Evolutionary conservation across 257 asterid genomes (phyloP).

Genomic region (Rauvolfia tetraphylla): DNA sequence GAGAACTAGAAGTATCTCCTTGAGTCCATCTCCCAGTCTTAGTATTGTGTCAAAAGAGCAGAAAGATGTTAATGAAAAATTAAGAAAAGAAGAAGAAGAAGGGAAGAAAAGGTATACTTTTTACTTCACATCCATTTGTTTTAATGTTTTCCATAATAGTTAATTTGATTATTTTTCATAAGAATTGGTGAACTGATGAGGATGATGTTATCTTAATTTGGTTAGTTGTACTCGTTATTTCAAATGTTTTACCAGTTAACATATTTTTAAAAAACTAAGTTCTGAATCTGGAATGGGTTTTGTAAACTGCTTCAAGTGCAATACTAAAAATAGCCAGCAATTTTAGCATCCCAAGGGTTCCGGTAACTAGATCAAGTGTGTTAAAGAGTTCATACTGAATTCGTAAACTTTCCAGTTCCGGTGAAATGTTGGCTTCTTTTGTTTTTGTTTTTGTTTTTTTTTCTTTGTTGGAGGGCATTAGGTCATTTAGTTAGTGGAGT

Average conservation of each 20-base stretch:
- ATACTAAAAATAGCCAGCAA: background rate
- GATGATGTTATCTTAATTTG: background rate
- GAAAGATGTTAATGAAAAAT: constrained; percentile 64
- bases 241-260: background rate
- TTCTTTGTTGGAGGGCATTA: too few relatives aligned
- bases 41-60: constrained; percentile 51
- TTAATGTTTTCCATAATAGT: constrained; percentile 7
- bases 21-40: constrained; percentile 55
- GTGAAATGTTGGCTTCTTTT: background rate
- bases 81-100: constrained; percentile 71
- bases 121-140: constrained; percentile 9
- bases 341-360: background rate
- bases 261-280: background rate
- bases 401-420: background rate
- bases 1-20: constrained; percentile 54
- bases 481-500: background rate
- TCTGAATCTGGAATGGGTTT: background rate
- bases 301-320: background rate
- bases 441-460: too few relatives aligned
- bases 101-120: constrained; percentile 81
- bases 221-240: background rate
- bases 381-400: background rate
- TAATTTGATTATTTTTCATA: too few relatives aligned
- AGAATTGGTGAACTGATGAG: background rate
- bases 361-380: background rate